phyloP scores from a whole-genome alignment of 192 early-diverging fungal species.

The Radiomyces spectabilis region DNA sequence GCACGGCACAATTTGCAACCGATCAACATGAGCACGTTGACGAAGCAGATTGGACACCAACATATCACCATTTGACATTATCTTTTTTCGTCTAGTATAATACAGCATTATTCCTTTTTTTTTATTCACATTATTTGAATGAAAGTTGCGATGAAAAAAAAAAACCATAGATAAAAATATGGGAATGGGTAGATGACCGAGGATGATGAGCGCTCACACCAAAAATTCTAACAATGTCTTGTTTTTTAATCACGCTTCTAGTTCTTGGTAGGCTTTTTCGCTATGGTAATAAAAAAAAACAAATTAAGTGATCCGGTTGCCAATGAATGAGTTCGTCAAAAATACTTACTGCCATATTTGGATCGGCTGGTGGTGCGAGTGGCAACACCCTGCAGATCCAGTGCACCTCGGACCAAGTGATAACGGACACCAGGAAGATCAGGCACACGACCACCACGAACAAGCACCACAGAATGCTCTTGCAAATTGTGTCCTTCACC shows the following conservation, averaged over 20 bases:
- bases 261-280: conserved; percentile 30
- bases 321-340: background rate
- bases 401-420: conserved; percentile 85
- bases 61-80: too few relatives aligned
- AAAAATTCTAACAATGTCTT: background rate
- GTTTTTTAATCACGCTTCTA: too few relatives aligned
- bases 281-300: conserved; percentile 9
- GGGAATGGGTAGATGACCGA: background rate
- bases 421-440: conserved; percentile 98
- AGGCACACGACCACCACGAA: conserved; percentile 89
- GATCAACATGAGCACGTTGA: too few relatives aligned
- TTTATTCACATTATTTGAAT: too few relatives aligned
- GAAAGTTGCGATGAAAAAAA: too few relatives aligned
- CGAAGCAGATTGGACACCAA: too few relatives aligned
- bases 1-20: too few relatives aligned
- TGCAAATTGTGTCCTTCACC: conserved; percentile 98
- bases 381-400: conserved; percentile 93
- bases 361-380: conserved; percentile 72
- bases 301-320: background rate
- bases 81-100: too few relatives aligned
- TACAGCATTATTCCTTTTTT: too few relatives aligned
- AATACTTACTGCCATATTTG: conserved; percentile 91
- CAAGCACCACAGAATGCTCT: conserved; percentile 94
- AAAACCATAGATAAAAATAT: too few relatives aligned
- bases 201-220: background rate